phyloP scores from a whole-genome alignment of 208 protist genomes.

The Leishmania braziliensis region DNA sequence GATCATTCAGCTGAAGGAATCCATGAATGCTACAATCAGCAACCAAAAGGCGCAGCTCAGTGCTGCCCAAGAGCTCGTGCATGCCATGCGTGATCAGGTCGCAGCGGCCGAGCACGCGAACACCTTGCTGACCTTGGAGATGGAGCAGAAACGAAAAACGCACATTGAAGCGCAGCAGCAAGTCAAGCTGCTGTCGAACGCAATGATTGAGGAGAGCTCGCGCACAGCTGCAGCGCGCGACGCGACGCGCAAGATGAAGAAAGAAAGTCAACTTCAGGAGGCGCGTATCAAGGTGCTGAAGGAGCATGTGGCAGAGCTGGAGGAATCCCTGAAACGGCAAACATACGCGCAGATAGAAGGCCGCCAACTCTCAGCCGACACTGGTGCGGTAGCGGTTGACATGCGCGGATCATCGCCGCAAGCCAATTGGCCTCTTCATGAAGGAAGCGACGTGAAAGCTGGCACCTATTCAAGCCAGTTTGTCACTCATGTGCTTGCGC shows the following conservation, averaged over 20 bases:
- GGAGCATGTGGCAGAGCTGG: constrained; percentile 65
- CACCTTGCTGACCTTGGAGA: constrained; percentile 44
- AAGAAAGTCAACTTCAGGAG: constrained; percentile 66
- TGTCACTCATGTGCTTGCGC: constrained; percentile 34
- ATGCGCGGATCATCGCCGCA: neutral
- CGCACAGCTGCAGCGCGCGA: constrained; percentile 59
- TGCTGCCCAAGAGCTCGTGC: constrained; percentile 68
- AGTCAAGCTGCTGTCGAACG: constrained; percentile 66
- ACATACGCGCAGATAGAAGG: constrained; percentile 28
- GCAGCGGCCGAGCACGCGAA: constrained; percentile 74
- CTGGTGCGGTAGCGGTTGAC: neutral
- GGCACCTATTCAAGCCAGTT: constrained; percentile 18
- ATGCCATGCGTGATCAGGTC: constrained; percentile 77
- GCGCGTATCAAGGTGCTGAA: constrained; percentile 64
- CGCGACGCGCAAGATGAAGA: constrained; percentile 41
- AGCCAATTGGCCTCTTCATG: neutral
- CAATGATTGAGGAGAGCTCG: constrained; percentile 75
- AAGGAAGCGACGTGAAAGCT: neutral
- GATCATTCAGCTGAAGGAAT: constrained; percentile 77
- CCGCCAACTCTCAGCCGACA: neutral
- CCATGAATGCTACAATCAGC: constrained; percentile 77
- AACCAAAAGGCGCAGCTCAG: constrained; percentile 84
- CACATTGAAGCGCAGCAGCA: constrained; percentile 62
- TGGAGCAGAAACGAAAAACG: constrained; percentile 53
- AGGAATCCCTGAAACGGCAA: constrained; percentile 49